Evolutionary conservation across 2,329 filamentous ascomycete species (phyloP).

Genomic region (Penicillium sp.): DNA sequence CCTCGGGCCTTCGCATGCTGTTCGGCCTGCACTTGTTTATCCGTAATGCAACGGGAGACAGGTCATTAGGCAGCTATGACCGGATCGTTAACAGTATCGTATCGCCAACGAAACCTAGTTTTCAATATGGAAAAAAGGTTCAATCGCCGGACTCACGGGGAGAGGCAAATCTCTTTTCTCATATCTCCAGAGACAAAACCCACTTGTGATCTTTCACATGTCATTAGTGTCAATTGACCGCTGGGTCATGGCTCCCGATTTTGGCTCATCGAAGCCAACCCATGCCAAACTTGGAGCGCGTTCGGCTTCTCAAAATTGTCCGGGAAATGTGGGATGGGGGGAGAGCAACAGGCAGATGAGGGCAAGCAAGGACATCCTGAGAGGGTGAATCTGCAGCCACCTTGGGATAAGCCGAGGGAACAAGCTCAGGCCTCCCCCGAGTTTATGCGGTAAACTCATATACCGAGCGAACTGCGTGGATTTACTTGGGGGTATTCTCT

Average conservation of each 20-base stretch:
- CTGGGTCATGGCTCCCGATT: not conserved
- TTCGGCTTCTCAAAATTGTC: not conserved
- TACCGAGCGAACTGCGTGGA: not conserved
- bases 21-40: not conserved
- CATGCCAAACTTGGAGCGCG: not conserved
- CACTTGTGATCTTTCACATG: not conserved
- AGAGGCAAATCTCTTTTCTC: not conserved
- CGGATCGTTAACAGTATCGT: not conserved
- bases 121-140: not conserved
- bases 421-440: not conserved
- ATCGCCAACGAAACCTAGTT: not conserved
- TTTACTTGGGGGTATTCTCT: not conserved
- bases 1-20: not conserved
- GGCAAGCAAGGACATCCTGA: not conserved
- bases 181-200: not conserved
- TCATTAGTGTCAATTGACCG: not conserved
- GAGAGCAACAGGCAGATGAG: not conserved
- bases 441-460: not conserved
- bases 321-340: not conserved
- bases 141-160: not conserved
- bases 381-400: not conserved
- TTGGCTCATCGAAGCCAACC: not conserved
- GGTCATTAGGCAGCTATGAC: not conserved
- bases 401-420: not conserved
- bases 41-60: not conserved